Evolutionary conservation across 768 basidiomycete species (phyloP).

Genomic region (Dentipellis sp.): DNA sequence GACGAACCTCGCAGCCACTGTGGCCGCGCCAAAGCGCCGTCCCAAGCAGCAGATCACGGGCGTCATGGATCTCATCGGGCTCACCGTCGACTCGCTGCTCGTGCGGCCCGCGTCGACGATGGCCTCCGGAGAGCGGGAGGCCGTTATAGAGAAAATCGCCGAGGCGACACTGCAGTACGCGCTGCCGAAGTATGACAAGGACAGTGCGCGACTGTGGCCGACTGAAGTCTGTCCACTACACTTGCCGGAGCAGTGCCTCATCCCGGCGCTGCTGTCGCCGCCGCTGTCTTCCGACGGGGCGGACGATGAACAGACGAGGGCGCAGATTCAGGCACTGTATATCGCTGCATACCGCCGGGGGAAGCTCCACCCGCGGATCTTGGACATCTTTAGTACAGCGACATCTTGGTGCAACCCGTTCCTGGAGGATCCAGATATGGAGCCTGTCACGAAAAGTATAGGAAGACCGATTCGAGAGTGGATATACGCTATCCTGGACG

Average conservation of each 20-base stretch:
- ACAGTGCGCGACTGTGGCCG: slow-evolving; percentile 36
- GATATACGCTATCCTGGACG: slow-evolving; percentile 61
- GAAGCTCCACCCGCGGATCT: slow-evolving; percentile 40
- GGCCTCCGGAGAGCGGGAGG: slow-evolving; percentile 54
- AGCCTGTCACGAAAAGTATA: slow-evolving; percentile 54
- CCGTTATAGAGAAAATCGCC: slow-evolving; percentile 58
- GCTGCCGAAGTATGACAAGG: slow-evolving; percentile 48
- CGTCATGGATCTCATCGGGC: slow-evolving; percentile 72
- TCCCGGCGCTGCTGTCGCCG: slow-evolving; percentile 44
- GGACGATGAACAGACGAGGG: neutral
- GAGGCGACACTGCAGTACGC: slow-evolving; percentile 73
- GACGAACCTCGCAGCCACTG: slow-evolving; percentile 39
- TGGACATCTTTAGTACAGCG: slow-evolving; percentile 52
- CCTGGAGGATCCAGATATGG: slow-evolving; percentile 69
- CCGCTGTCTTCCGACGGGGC: slow-evolving; percentile 14
- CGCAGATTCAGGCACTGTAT: slow-evolving; percentile 39
- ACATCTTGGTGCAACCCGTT: slow-evolving; percentile 69
- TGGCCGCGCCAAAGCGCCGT: slow-evolving; percentile 28
- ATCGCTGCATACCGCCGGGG: slow-evolving; percentile 57
- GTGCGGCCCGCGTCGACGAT: slow-evolving; percentile 37
- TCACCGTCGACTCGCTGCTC: slow-evolving; percentile 52
- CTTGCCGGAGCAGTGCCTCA: slow-evolving; percentile 41
- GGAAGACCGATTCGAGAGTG: slow-evolving; percentile 54
- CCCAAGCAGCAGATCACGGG: slow-evolving; percentile 52
- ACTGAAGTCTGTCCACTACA: slow-evolving; percentile 58